A percentile compares a stretch with the other conserved stretches of the same genome.
phyloP scores from a whole-genome alignment of 768 basidiomycete genomes.

The Pulveroboletus sp. region DNA sequence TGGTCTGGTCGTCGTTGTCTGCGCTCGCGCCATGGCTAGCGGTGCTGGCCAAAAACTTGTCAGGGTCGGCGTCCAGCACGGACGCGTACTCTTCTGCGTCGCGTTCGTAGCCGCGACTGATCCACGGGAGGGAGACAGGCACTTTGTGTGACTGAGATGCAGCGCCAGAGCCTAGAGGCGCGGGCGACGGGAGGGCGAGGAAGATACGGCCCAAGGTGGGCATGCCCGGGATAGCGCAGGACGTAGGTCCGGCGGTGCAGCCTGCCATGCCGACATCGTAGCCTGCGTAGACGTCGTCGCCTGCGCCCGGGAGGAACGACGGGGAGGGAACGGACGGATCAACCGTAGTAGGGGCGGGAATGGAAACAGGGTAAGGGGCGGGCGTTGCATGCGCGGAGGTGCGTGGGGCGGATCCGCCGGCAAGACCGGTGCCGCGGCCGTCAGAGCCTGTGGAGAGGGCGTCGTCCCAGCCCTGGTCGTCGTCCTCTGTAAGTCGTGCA shows the following conservation, averaged over 20 bases:
- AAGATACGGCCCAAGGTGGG: not conserved
- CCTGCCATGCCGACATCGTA: conserved; percentile 26
- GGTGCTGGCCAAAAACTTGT: not conserved
- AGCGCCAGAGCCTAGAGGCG: too few relatives aligned
- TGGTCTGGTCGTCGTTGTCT: not conserved
- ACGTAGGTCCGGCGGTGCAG: not conserved
- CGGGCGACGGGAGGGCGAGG: not conserved
- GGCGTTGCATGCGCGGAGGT: too few relatives aligned
- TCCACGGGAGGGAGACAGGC: too few relatives aligned
- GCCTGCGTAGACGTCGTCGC: conserved; percentile 13
- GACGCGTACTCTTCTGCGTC: conserved; percentile 16
- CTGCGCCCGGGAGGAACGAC: not conserved
- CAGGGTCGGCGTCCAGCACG: not conserved
- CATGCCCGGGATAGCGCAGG: conserved; percentile 14
- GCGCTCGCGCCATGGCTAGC: not conserved
- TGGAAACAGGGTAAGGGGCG: not conserved
- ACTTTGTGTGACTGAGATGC: too few relatives aligned
- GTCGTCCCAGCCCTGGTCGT: too few relatives aligned
- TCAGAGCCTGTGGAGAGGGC: conserved; percentile 5
- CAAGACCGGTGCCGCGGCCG: conserved; percentile 1
- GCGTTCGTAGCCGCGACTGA: conserved; percentile 20
- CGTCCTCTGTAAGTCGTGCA: too few relatives aligned
- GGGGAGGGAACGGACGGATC: not conserved
- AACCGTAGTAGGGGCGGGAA: not conserved
- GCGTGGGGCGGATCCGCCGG: not conserved